Base-by-base conservation (phyloP, 2,329 filamentous ascomycete species). In the Cyphellophora attinorum region DNA sequence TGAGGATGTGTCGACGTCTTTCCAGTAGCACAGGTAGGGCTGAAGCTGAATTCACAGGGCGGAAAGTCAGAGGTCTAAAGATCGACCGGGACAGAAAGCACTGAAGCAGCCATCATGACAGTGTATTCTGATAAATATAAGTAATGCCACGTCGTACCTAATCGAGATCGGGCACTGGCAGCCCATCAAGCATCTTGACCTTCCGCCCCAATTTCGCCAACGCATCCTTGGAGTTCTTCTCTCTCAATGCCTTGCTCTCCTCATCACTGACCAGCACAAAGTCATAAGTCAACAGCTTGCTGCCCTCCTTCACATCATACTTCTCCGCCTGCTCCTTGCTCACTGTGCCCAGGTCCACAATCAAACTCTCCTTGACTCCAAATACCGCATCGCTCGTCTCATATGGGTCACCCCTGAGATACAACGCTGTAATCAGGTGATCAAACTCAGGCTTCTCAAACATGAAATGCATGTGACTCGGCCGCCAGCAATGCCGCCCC, bases 391-490 rank as follows among this genome's bases (percentile, higher is more conserved):
- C 52, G 4, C 45, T 49, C 6, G 44, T 45, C 33, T 51, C 49
- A 35, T 53, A 55, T 3, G 47, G 49, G 32, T 52, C 50, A 18
- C 46, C 48, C 6, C 46, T 46, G 12, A 52, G 40, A 31, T 55
- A 55, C 3, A 55, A 37, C 10, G 53, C 52, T 5, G 85, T 93
- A 52, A 91, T 80, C 49, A 93, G 59, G 54, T 80, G 74, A 62
- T 93, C 85, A 62, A 74, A 86, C 0, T 82, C 81, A 19, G 68
- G 58, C 64, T 85, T 86, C 53, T 79, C 75, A 60, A 93, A 86
- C 82, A 93, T 91, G 51, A 91, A 91, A 57, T 91, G 84, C 67
- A 89, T 73, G 57, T 91, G 84, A 13, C 77, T 74, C 1, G 84
- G 85, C 34, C 85, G 63, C 63, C 76, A 88, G 37, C 76, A 76